Evolutionary conservation across 2,329 filamentous ascomycete genomes (phyloP).

Genomic region (Teratosphaeria viscida): DNA sequence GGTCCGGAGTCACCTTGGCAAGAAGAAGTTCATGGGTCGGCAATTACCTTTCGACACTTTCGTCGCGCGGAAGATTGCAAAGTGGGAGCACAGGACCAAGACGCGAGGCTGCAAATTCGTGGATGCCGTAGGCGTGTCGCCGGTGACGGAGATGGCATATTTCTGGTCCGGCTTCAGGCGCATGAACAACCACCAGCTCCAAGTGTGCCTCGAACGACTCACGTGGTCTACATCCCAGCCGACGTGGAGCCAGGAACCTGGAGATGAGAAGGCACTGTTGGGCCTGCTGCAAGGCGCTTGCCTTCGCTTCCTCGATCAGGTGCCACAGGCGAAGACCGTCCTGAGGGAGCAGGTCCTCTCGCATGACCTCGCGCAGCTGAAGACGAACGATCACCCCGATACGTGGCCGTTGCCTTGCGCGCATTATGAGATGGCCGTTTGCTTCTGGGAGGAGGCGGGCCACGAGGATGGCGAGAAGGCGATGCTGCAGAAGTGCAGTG

Average conservation of each 20-base stretch:
- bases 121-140: constrained; percentile 72
- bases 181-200: constrained; percentile 58
- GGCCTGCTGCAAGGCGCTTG: constrained; percentile 57
- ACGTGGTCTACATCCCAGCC: constrained; percentile 54
- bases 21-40: constrained; percentile 80
- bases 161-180: constrained; percentile 85
- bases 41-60: constrained; percentile 87
- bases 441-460: constrained; percentile 60
- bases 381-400: constrained; percentile 44
- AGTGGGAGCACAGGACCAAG: constrained; percentile 74
- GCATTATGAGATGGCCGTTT: constrained; percentile 76
- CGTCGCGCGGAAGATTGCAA: constrained; percentile 69
- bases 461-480: constrained; percentile 28
- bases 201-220: constrained; percentile 52
- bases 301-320: constrained; percentile 50
- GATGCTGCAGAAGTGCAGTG: constrained; percentile 51
- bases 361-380: constrained; percentile 45
- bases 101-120: constrained; percentile 56
- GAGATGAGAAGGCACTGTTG: constrained; percentile 54
- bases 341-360: constrained; percentile 53
- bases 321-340: constrained; percentile 50
- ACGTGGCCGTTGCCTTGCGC: constrained; percentile 64
- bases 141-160: constrained; percentile 82
- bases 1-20: constrained; percentile 64
- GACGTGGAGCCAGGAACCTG: constrained; percentile 43